Evolutionary conservation across 2,329 filamentous ascomycete species (phyloP).

Genomic region (Calonectria naviculata): DNA sequence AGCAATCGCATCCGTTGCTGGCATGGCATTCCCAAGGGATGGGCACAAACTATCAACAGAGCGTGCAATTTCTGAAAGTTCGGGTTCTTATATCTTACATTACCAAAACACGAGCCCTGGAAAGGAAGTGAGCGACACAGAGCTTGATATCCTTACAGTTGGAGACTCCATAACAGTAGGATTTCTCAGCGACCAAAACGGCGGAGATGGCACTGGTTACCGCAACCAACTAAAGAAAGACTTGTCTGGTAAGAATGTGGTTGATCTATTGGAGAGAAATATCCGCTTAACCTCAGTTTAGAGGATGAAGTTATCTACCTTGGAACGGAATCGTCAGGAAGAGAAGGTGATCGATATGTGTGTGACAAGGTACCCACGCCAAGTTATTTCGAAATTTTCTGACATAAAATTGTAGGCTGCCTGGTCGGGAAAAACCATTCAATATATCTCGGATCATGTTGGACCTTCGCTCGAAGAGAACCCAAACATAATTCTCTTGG

Average conservation of each 20-base stretch:
- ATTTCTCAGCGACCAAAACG: slow-evolving; percentile 12
- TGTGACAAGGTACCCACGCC: neutral
- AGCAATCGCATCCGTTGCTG: neutral
- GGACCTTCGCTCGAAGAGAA: slow-evolving; percentile 6
- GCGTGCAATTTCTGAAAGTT: neutral
- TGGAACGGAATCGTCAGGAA: slow-evolving; percentile 15
- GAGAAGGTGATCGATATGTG: slow-evolving; percentile 11
- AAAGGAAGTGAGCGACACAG: neutral
- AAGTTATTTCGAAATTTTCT: neutral
- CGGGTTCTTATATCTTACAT: neutral
- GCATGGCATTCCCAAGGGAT: neutral
- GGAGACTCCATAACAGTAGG: slow-evolving; percentile 27
- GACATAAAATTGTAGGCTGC: slow-evolving; percentile 10
- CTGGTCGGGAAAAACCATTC: slow-evolving; percentile 24
- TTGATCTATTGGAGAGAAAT: neutral
- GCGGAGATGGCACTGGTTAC: slow-evolving; percentile 19
- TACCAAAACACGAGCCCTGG: slow-evolving; percentile 7
- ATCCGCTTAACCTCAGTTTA: neutral
- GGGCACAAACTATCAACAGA: no score
- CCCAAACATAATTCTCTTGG: slow-evolving; percentile 21
- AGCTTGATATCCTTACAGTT: slow-evolving; percentile 12
- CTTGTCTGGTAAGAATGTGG: slow-evolving; percentile 4
- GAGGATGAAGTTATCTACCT: slow-evolving; percentile 18
- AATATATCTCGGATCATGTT: slow-evolving; percentile 25
- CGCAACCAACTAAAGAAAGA: slow-evolving; percentile 6